phyloP scores from a whole-genome alignment of 441 rosid species.

The Populus trichocarpa region DNA sequence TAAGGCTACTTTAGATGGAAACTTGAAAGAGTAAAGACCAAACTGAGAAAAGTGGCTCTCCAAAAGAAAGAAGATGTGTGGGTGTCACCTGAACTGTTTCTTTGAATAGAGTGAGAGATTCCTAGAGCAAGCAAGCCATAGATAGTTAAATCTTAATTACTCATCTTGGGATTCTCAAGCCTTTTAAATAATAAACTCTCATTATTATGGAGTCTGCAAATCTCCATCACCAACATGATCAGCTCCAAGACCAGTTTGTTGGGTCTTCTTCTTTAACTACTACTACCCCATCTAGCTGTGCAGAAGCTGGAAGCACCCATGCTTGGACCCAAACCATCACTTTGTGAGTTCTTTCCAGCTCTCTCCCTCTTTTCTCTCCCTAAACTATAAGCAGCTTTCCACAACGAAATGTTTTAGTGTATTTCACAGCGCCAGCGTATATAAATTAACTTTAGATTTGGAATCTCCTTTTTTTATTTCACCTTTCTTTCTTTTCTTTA shows the following conservation, averaged over 20 bases:
- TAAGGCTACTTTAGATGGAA: conserved; percentile 37
- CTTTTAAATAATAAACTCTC: conserved; percentile 23
- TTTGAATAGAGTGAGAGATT: conserved; percentile 37
- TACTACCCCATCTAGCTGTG: conserved; percentile 47
- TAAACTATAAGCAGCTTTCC: conserved; percentile 8
- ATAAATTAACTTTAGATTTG: conserved; percentile 29
- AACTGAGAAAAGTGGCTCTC: conserved; percentile 17
- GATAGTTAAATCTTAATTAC: conserved; percentile 32
- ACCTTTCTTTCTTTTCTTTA: conserved; percentile 16
- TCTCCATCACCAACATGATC: conserved; percentile 49
- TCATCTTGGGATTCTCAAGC: conserved; percentile 79
- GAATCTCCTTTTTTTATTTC: conserved; percentile 19
- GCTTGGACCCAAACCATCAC: conserved; percentile 59
- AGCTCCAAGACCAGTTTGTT: conserved; percentile 42
- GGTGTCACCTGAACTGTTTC: conserved; percentile 48
- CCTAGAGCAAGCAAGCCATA: conserved; percentile 18
- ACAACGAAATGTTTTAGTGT: conserved; percentile 19
- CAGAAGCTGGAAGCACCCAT: conserved; percentile 37
- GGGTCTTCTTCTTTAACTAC: conserved; percentile 32
- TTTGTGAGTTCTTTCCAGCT: conserved; percentile 42
- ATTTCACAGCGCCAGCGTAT: conserved; percentile 22
- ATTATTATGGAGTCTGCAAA: conserved; percentile 69
- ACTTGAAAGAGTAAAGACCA: conserved; percentile 49
- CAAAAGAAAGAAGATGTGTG: conserved; percentile 32
- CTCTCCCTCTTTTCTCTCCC: conserved; percentile 15